These are phyloP conservation scores for Avena eriantha DNA, from an alignment of 176 grass and related monocot species.

Conservation along the genomic window DNA sequence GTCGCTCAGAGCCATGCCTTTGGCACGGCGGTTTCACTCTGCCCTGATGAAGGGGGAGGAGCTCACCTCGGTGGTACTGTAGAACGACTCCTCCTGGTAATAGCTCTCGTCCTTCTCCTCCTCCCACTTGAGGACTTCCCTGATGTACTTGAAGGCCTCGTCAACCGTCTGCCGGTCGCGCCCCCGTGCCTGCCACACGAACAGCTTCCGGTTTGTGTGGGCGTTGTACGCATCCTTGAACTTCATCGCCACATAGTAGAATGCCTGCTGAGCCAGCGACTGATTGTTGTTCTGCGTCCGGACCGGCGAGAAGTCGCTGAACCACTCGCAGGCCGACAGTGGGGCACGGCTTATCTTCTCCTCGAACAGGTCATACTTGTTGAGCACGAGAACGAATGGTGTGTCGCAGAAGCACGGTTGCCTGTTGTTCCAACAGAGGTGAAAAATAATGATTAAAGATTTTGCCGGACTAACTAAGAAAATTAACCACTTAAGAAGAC, in stretches of 20 bases:
- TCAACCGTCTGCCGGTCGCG: conserved; percentile 69
- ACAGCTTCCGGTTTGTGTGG: conserved; percentile 71
- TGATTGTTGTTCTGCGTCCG: conserved; percentile 76
- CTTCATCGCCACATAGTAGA: conserved; percentile 82
- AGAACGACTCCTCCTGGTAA: conserved; percentile 74
- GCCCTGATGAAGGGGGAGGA: conserved; percentile 80
- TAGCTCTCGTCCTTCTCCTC: conserved; percentile 81
- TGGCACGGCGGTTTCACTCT: conserved; percentile 36
- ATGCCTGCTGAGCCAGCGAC: conserved; percentile 82
- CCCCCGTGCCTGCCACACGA: conserved; percentile 79
- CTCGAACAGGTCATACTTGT: conserved; percentile 92
- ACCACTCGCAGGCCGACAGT: conserved; percentile 78
- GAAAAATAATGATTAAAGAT: background rate
- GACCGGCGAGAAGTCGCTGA: conserved; percentile 74
- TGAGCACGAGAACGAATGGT: conserved; percentile 84
- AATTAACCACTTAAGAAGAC: background rate
- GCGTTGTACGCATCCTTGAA: conserved; percentile 82
- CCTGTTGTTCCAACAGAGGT: conserved; percentile 48
- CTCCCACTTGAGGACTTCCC: conserved; percentile 90
- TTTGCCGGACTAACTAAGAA: background rate
- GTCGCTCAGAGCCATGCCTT: background rate
- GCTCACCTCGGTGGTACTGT: conserved; percentile 91
- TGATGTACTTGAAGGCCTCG: conserved; percentile 81
- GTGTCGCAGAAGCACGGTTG: conserved; percentile 82
- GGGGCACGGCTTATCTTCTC: conserved; percentile 71